Percentiles rank a stretch among this genome's conserved stretches.
Conservation (phyloP, 2,329 filamentous ascomycete genomes). For the Nothophaeocryptopus gaeumannii region DNA sequence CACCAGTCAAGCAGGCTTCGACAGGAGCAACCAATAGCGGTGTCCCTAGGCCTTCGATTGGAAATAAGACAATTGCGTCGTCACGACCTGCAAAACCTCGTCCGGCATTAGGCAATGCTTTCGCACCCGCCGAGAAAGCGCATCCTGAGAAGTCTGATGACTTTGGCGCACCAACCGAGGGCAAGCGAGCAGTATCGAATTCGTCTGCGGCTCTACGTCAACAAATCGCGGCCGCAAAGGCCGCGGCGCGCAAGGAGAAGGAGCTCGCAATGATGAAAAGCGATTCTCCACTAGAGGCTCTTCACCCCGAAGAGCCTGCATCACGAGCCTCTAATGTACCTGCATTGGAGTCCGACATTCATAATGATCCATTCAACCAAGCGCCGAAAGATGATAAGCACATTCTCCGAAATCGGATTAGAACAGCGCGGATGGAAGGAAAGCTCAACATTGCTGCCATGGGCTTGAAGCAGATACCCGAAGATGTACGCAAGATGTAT, state of each 20-base stretch:
- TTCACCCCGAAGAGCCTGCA: constrained; percentile 12
- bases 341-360: constrained; percentile 50
- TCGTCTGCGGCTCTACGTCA: constrained; percentile 80
- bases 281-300: constrained; percentile 20
- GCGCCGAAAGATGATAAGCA: constrained; percentile 59
- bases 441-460: constrained; percentile 85
- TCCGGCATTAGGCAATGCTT: constrained; percentile 35
- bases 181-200: constrained; percentile 27
- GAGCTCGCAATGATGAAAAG: constrained; percentile 32
- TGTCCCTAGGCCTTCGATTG: constrained; percentile 8
- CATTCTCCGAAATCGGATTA: constrained; percentile 69
- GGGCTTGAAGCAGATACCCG: constrained; percentile 73
- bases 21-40: constrained; percentile 4
- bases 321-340: constrained; percentile 17
- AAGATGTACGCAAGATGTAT: constrained; percentile 88
- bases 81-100: constrained; percentile 32
- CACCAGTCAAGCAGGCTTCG: constrained; percentile 18
- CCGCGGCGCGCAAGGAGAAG: constrained; percentile 53
- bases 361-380: constrained; percentile 70
- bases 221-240: constrained; percentile 89
- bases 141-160: not conserved
- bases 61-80: constrained; percentile 36
- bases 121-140: constrained; percentile 26
- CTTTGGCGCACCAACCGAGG: constrained; percentile 3
- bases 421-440: constrained; percentile 71